Percentiles rank a stretch among this genome's conserved stretches.
phyloP scores from a whole-genome alignment of 495 filamentous ascomycete genomes.

The Penicillium flavigenum region DNA sequence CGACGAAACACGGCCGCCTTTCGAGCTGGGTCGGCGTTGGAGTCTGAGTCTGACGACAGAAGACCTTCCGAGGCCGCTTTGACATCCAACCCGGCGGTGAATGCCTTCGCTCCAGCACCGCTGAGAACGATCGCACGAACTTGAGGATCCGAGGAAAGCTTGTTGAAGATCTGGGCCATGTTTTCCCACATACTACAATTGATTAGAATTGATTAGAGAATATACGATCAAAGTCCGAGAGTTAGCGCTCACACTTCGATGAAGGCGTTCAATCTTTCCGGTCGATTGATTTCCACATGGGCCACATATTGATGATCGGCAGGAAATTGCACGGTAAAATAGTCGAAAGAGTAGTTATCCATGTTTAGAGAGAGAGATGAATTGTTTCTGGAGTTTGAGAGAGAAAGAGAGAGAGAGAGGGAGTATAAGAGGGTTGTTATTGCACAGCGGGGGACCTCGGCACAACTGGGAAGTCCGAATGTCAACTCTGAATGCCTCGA shows the following conservation, averaged over 20 bases:
- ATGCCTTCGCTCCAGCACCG: slow-evolving; percentile 78
- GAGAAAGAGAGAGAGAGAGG: background rate
- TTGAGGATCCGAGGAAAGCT: slow-evolving; percentile 67
- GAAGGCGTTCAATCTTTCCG: slow-evolving; percentile 90
- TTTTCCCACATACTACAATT: slow-evolving; percentile 79
- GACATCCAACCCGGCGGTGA: slow-evolving; percentile 81
- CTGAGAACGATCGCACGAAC: slow-evolving; percentile 80
- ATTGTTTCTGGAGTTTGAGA: background rate
- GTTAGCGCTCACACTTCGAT: slow-evolving; percentile 55
- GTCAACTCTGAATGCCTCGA: background rate
- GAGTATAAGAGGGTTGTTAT: background rate
- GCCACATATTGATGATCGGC: slow-evolving; percentile 65
- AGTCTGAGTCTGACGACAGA: slow-evolving; percentile 23
- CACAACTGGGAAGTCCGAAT: background rate
- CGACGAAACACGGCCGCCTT: slow-evolving; percentile 62
- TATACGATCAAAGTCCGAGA: slow-evolving; percentile 1
- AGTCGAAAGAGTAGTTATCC: slow-evolving; percentile 50
- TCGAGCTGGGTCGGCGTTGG: slow-evolving; percentile 58
- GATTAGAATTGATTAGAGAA: slow-evolving; percentile 2
- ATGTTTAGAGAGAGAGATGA: slow-evolving; percentile 14
- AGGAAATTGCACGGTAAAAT: slow-evolving; percentile 79
- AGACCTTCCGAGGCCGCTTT: slow-evolving; percentile 54
- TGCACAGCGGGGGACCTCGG: slow-evolving; percentile 1
- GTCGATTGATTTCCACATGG: slow-evolving; percentile 91
- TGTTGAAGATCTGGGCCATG: slow-evolving; percentile 67